Base-by-base conservation (phyloP, 306 rosid species). In the Vicia faba region DNA sequence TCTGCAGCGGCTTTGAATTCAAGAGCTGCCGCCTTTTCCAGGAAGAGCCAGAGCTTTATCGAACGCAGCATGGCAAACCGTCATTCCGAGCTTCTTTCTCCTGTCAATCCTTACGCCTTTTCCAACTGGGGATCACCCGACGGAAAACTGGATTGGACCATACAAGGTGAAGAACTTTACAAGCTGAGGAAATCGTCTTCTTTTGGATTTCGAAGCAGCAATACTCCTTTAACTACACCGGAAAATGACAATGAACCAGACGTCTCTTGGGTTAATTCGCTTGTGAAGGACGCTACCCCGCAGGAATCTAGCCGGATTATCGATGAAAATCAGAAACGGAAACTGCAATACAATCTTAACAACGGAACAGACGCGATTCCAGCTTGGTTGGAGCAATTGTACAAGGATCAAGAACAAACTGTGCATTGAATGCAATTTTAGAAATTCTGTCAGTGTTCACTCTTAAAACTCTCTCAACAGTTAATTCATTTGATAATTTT, bases 181-280 rank as follows among this genome's bases (percentile, higher is more conserved):
- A 85, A 87, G 85, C 79, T 89, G 75, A 85, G 88, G 68, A 91
- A 87, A 70, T 88, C 96, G 6, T 76, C 96, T 68, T 89, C 96
- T 25, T 89, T 89, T 54, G 95, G 90, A 64, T 33, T 84, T 23
- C 84, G 87, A 66, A 84, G 78, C 80, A 76, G 55, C 20, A 75
- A 36, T 2, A 66, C 65, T 63, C 85, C 71, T 71, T 70, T 62
- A 61, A 36, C 75, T 2, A 13, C 41, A 66, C 63, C 69, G 3
- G 66, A 61, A 40, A 46, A 79, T 4, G 40, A 40, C 40, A 51
- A 78, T 11, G 96, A 87, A 75, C 95, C 91, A 1, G 87, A 86
- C 40, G 86, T 86, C 58, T 82, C 96, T 8, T 86, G 95, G 95
- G 96, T 88, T 63, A 80, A 85, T 57, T 82, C 96, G 14, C 77